Evolutionary conservation across 1,284 basidiomycete species (phyloP).

Genomic region (Tausonia pullulans): DNA sequence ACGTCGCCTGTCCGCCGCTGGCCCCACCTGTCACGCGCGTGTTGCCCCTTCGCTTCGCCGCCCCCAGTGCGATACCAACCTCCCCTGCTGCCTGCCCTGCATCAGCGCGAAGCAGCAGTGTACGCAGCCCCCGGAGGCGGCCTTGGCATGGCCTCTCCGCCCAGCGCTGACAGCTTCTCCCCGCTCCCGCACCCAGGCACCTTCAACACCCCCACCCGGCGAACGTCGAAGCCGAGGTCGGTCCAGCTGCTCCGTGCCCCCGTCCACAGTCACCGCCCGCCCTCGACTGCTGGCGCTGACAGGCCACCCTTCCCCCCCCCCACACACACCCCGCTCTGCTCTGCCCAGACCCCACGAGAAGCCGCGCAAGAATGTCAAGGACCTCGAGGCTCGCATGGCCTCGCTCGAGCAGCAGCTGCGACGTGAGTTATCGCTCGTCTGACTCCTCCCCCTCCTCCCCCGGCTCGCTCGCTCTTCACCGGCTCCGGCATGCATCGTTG

Average conservation of each 20-base stretch:
- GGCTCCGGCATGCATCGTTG: too few relatives aligned
- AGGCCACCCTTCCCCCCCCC: constrained; percentile 18
- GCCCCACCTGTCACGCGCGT: not conserved
- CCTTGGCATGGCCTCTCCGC: constrained; percentile 10
- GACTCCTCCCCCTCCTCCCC: not conserved
- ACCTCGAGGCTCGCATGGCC: constrained; percentile 27
- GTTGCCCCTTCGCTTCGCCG: not conserved
- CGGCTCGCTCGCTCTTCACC: too few relatives aligned
- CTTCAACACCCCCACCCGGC: constrained; percentile 34
- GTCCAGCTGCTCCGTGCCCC: too few relatives aligned
- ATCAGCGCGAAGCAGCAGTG: constrained; percentile 12
- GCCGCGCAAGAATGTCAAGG: constrained; percentile 19
- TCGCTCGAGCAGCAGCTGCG: constrained; percentile 23
- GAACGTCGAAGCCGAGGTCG: constrained; percentile 27
- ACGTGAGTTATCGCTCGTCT: not conserved
- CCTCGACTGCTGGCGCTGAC: not conserved
- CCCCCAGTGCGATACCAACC: constrained; percentile 32
- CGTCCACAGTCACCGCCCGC: constrained; percentile 13
- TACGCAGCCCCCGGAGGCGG: constrained; percentile 23
- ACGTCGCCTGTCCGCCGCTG: not conserved
- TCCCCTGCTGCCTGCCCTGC: constrained; percentile 34
- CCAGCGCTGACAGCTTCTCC: not conserved
- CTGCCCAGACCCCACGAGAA: not conserved
- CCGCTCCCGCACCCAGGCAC: constrained; percentile 22
- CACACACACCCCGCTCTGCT: constrained; percentile 22